These are phyloP conservation scores for Zea mays DNA, from an alignment of 176 grass and related monocot species.

Conservation along the genomic window Zm-B73-REFERENCE-NAM-5.0 NC_050098.1:161987501-161988000, in stretches of 20 bases:
- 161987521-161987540: conserved; percentile 19
- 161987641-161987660: conserved; percentile 43
- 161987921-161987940: too few species aligned
- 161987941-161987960: too few species aligned
- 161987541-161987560: conserved; percentile 46
- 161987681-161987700: conserved; percentile 41
- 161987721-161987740: neutral
- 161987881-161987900: too few species aligned
- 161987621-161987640: conserved; percentile 47
- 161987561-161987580: conserved; percentile 25
- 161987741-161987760: conserved; percentile 33
- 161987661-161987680: neutral
- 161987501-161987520: conserved; percentile 44
- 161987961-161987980: too few species aligned
- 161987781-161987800: conserved; percentile 23
- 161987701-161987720: conserved; percentile 16
- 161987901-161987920: too few species aligned
- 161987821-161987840: neutral
- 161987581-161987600: neutral
- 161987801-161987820: neutral
- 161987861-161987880: too few species aligned
- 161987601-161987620: conserved; percentile 26
- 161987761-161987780: neutral
- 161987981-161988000: too few species aligned
- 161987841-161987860: neutral